Evolutionary conservation across 1,284 basidiomycete genomes (phyloP).

Genomic region (Rhodotorula sp.): DNA sequence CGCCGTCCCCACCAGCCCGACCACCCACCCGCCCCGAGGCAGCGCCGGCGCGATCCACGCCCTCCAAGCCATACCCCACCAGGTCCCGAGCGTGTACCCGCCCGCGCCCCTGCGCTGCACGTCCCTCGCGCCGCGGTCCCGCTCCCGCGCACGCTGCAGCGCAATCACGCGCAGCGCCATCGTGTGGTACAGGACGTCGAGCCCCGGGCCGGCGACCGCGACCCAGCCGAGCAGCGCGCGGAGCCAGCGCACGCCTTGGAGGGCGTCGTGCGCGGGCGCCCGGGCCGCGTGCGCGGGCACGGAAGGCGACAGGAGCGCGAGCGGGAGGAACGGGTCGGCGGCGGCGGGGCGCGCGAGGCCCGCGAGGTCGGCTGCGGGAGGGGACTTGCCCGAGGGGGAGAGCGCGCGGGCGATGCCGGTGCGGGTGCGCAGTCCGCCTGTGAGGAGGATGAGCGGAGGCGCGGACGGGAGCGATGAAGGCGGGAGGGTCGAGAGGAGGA

Average conservation of each 20-base stretch:
- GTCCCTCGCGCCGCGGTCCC: background rate
- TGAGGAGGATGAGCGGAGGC: conserved; percentile 69
- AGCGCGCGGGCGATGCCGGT: conserved; percentile 61
- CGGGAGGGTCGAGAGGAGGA: conserved; percentile 27
- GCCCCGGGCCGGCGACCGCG: conserved; percentile 49
- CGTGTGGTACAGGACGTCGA: conserved; percentile 44
- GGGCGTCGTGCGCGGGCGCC: conserved; percentile 44
- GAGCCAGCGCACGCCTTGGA: conserved; percentile 44
- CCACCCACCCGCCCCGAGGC: conserved; percentile 1
- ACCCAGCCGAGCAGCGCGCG: conserved; percentile 27
- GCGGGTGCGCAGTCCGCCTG: conserved; percentile 72
- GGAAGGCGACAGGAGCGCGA: conserved; percentile 40
- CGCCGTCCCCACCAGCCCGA: conserved; percentile 1
- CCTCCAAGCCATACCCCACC: conserved; percentile 10
- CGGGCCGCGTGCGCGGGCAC: conserved; percentile 39
- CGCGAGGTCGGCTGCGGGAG: conserved; percentile 63
- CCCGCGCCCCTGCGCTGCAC: conserved; percentile 3
- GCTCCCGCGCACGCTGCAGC: conserved; percentile 12
- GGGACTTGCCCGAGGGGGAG: conserved; percentile 49
- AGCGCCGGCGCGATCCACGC: background rate
- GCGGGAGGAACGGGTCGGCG: conserved; percentile 65
- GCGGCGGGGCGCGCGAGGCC: conserved; percentile 74
- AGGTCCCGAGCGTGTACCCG: conserved; percentile 3
- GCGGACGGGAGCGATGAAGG: conserved; percentile 20
- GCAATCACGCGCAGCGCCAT: conserved; percentile 39